Evolutionary conservation across 768 basidiomycete genomes (phyloP).

Genomic region (Suillus hirtellus): DNA sequence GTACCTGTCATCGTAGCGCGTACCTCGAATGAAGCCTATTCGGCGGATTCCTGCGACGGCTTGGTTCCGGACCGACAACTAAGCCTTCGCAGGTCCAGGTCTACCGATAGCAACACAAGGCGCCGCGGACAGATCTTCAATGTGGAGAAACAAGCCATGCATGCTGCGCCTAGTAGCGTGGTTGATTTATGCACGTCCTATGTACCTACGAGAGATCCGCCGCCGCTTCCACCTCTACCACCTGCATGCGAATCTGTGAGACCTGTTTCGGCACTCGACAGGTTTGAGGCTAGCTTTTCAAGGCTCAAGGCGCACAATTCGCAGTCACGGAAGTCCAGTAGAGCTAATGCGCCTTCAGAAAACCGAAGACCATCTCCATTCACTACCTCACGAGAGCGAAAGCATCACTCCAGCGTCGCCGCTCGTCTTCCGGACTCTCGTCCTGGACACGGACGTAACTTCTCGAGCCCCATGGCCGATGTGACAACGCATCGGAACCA

Average conservation of each 20-base stretch:
- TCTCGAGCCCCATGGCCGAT: conserved; percentile 14
- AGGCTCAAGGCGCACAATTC: conserved; percentile 35
- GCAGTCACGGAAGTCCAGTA: conserved; percentile 25
- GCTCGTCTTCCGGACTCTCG: conserved; percentile 1
- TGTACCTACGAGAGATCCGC: conserved; percentile 20
- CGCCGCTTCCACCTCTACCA: conserved; percentile 21
- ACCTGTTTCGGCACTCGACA: conserved; percentile 33
- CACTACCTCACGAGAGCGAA: conserved; percentile 18
- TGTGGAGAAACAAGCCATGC: conserved; percentile 11
- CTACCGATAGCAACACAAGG: conserved; percentile 7
- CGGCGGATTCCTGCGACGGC: neutral
- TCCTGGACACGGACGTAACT: conserved; percentile 10
- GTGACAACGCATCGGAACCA: neutral
- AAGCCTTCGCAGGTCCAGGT: conserved; percentile 1
- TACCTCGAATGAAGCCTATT: neutral
- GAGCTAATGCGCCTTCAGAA: conserved; percentile 11
- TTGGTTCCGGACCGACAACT: conserved; percentile 8
- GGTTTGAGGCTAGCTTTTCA: conserved; percentile 34
- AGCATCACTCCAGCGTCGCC: conserved; percentile 15
- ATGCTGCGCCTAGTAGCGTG: conserved; percentile 1
- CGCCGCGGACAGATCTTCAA: conserved; percentile 31
- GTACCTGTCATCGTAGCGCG: conserved; percentile 7
- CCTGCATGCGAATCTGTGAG: conserved; percentile 10
- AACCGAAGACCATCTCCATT: conserved; percentile 22
- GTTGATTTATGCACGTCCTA: conserved; percentile 16